Evolutionary conservation across 257 asterid genomes (phyloP).

Genomic region (Apocynum venetum): DNA sequence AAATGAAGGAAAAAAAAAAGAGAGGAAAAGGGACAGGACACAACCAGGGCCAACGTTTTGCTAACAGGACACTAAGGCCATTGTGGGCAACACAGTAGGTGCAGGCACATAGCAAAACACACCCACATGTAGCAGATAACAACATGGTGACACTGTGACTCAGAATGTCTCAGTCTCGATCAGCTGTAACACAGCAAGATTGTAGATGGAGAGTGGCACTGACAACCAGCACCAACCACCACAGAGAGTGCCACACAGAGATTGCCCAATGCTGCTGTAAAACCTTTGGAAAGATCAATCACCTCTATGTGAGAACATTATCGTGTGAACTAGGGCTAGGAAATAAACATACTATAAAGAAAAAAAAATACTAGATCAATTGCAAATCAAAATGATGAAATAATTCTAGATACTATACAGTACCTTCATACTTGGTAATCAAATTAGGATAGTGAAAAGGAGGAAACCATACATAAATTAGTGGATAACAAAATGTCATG

Average conservation of each 20-base stretch:
- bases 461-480: not conserved
- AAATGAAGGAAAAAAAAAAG: not conserved
- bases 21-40: not conserved
- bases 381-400: not conserved
- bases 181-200: not conserved
- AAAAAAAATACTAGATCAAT: not conserved
- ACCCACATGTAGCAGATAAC: not conserved
- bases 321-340: not conserved
- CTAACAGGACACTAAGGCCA: too few relatives aligned
- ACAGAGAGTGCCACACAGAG: not conserved
- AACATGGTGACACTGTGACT: not conserved
- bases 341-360: not conserved
- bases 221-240: not conserved
- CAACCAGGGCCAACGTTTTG: not conserved
- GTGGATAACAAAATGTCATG: not conserved
- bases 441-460: not conserved
- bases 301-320: not conserved
- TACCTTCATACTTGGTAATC: not conserved
- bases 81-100: not conserved
- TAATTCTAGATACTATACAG: not conserved
- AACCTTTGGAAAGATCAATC: not conserved
- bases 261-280: conserved; percentile 8
- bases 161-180: not conserved
- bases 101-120: not conserved
- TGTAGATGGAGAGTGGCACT: not conserved